Conservation (phyloP, 805 yeast genomes). For the Komagataella phaffii region DNA sequence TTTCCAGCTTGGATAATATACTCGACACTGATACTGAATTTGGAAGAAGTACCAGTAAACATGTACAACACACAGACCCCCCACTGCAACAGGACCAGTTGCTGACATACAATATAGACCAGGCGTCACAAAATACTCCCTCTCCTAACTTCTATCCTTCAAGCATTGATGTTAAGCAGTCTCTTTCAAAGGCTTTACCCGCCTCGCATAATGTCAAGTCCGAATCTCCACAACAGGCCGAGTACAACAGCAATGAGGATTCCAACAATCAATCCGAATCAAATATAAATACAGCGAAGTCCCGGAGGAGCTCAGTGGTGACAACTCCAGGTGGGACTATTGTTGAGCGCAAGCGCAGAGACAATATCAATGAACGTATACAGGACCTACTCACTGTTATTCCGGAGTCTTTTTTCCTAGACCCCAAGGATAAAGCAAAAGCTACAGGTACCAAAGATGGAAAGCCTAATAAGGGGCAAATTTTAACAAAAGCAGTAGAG, state of each 20-base stretch:
- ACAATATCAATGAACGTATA: constrained; percentile 44
- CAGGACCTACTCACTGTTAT: constrained; percentile 27
- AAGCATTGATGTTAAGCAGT: background rate
- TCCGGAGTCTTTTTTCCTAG: constrained; percentile 23
- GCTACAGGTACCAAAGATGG: constrained; percentile 70
- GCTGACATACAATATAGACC: constrained; percentile 1
- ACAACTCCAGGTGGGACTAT: constrained; percentile 9
- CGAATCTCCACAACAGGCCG: background rate
- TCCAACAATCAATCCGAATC: constrained; percentile 16
- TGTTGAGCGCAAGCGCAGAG: constrained; percentile 34
- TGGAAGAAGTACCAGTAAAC: background rate
- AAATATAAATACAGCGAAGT: constrained; percentile 1
- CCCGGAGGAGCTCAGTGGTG: constrained; percentile 7
- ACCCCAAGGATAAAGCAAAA: constrained; percentile 29
- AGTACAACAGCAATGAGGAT: constrained; percentile 15
- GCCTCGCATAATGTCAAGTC: background rate
- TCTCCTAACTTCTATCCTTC: background rate
- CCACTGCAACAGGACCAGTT: background rate
- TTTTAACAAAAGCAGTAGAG: constrained; percentile 61
- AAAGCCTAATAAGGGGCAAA: constrained; percentile 77
- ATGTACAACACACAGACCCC: background rate
- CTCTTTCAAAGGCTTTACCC: constrained; percentile 1
- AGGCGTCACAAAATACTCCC: background rate
- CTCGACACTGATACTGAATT: background rate
- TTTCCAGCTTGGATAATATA: background rate